Base-by-base conservation (phyloP, 2,329 filamentous ascomycete species). In the Akanthomyces lecanii region DNA sequence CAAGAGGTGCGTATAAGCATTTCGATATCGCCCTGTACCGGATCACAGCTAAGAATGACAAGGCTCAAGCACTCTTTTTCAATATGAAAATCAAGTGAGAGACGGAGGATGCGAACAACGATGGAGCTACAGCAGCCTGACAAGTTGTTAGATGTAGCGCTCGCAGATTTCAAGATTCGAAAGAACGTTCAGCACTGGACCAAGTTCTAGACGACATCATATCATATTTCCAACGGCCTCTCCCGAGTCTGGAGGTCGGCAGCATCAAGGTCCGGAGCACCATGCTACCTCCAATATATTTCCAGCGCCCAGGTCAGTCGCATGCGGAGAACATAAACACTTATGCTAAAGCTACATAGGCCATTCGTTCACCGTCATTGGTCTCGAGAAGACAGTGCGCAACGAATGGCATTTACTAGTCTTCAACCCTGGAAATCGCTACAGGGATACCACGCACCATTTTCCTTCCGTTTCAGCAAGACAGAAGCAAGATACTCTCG, bases 351-450 rank as follows among this genome's bases (percentile, higher is more conserved):
- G 16, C 10, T 66, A 12, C 1, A n/a, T 30, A 82, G 91, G 92
- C 3, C 94, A 98, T 73, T 97, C 93, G 1, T 81, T 97, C 79
- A 96, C 92, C 0, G 92, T 98, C 58, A 81, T 98, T 61, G 94
- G 94, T 0, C 81, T 96, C 30, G 92, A 97, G 74, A 85, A 84
- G 67, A 84, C 82, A 33, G 79, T 76, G 40, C 82, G 89, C 64
- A 89, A 90, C 30, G 78, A 79, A 21, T 78, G 81, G 58, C 89
- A 90, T 67, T 78, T 98, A 21, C 79, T 98, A 0, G 90, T 97
- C 14, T 96, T 97, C 72, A 93, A 98, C 72, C 92, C 94, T 1
- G 89, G 90, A 77, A 92, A 91, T 73, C 86, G 84, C 61, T 89
- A 92, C 52, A 84, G 88, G 0, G 75, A 56, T 73, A 77, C 51